Evolutionary conservation across 2,329 filamentous ascomycete genomes (phyloP).

Genomic region (Phialemoniopsis sp.): DNA sequence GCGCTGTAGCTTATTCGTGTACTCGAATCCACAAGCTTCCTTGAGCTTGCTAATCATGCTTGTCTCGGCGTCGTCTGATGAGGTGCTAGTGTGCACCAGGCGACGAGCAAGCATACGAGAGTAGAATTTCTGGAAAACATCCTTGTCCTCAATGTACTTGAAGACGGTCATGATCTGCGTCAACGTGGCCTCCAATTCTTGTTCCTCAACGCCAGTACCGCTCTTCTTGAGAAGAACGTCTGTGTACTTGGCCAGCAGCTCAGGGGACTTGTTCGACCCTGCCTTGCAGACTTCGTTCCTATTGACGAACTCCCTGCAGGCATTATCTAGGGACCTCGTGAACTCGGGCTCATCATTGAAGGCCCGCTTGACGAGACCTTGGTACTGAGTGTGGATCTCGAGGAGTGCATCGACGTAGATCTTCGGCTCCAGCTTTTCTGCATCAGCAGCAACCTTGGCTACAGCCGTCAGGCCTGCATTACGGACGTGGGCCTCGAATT

Average conservation of each 20-base stretch:
- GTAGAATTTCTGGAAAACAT: conserved; percentile 99
- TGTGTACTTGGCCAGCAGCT: conserved; percentile 91
- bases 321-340: conserved; percentile 91
- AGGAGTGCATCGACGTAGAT: conserved; percentile 93
- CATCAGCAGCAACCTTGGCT: conserved; percentile 83
- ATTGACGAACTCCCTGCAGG: conserved; percentile 97
- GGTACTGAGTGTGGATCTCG: conserved; percentile 91
- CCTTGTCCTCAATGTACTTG: conserved; percentile 99
- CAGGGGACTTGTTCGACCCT: conserved; percentile 89
- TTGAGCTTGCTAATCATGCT: conserved; percentile 99
- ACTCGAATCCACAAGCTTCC: conserved; percentile 97
- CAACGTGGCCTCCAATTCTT: conserved; percentile 84
- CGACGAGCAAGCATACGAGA: conserved; percentile 94
- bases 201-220: conserved; percentile 87
- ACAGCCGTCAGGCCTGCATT: conserved; percentile 86
- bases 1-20: conserved; percentile 97
- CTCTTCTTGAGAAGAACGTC: conserved; percentile 92
- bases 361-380: conserved; percentile 83
- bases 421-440: conserved; percentile 90
- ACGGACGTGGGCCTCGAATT: conserved; percentile 89
- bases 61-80: conserved; percentile 94
- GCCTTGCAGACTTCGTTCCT: conserved; percentile 94
- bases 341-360: conserved; percentile 97
- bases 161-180: conserved; percentile 98
- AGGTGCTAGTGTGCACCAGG: conserved; percentile 90